Evolutionary conservation across 495 filamentous ascomycete genomes (phyloP), one percentile per base, ranked within the genome.

Genomic region (Penicillium tannophilum): DNA sequence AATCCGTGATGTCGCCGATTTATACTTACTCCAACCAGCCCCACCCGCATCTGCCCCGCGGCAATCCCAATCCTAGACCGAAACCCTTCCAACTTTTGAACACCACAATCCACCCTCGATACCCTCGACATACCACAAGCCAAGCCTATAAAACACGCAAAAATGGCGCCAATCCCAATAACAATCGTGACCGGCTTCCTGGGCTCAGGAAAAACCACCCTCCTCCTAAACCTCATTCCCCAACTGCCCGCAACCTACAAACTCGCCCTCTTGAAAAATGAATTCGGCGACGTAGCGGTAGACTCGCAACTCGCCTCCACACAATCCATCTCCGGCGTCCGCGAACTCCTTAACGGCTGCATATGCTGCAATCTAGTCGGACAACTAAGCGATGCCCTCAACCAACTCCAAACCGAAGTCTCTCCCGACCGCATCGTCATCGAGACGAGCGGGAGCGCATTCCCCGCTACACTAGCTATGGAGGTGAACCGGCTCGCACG

Each of bases 331-430:
- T 84, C 88, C n/a, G 93, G 91, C 54, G 92, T 95, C 17, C 86
- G 87, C 64, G 94, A 98, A 68, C 79, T 98, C 3, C 86, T 98
- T 19, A 93, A 95, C 67, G 94, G 94, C 60, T 98, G 94, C 73
- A 97, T 98, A 68, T 98, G 94, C 81, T 98, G 94, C 77, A 98
- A 97, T 68, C 87, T 97, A 16, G 92, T 98, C 52, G 94, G 94
- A 3, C 90, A 94, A 72, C 83, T 98, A 24, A 83, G 84, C 63
- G 84, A 88, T 51, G 93, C 93, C 0, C 86, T 98, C 3, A 70
- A 83, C 4, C 83, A 91, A 54, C 86, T 98, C 14, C 79, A 80
- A 48, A 67, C 75, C 41, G 76, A 81, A 39, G 77, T 85, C 12
- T 30, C 60, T 0, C 93, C 91, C 0, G 89, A 97, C 69, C 82